Evolutionary conservation across 768 basidiomycete genomes (phyloP).

Genomic region (Astraeus odoratus): DNA sequence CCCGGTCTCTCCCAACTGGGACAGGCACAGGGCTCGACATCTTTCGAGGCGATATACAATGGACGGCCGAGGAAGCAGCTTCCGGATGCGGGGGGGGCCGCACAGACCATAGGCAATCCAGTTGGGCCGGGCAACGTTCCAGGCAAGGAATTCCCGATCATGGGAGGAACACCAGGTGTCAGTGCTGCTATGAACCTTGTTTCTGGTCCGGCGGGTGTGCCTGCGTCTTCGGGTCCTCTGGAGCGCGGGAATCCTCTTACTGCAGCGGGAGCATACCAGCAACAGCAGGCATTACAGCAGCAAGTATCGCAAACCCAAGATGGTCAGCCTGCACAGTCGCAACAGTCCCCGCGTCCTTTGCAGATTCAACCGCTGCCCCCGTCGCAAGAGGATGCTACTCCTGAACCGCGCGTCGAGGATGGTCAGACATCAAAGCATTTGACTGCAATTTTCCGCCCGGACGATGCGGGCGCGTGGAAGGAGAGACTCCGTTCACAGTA

Average conservation of each 20-base stretch:
- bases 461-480: constrained; percentile 82
- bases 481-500: constrained; percentile 66
- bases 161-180: constrained; percentile 40
- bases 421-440: constrained; percentile 20
- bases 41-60: constrained; percentile 72
- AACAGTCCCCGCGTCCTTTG: constrained; percentile 26
- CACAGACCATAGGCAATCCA: constrained; percentile 38
- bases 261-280: constrained; percentile 26
- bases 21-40: constrained; percentile 28
- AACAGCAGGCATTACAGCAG: constrained; percentile 24
- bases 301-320: constrained; percentile 21
- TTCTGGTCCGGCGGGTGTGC: constrained; percentile 45
- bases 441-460: constrained; percentile 85
- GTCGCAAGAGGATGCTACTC: constrained; percentile 8
- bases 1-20: constrained; percentile 9
- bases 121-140: constrained; percentile 1
- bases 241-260: constrained; percentile 45
- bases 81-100: constrained; percentile 46
- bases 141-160: constrained; percentile 57
- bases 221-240: constrained; percentile 39
- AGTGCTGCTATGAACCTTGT: constrained; percentile 35
- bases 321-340: constrained; percentile 35
- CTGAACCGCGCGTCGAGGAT: constrained; percentile 9
- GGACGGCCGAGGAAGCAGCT: constrained; percentile 77
- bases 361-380: constrained; percentile 2